Base-by-base conservation (phyloP, 345 rosid genomes). In the Geranium rotundifolium region DNA sequence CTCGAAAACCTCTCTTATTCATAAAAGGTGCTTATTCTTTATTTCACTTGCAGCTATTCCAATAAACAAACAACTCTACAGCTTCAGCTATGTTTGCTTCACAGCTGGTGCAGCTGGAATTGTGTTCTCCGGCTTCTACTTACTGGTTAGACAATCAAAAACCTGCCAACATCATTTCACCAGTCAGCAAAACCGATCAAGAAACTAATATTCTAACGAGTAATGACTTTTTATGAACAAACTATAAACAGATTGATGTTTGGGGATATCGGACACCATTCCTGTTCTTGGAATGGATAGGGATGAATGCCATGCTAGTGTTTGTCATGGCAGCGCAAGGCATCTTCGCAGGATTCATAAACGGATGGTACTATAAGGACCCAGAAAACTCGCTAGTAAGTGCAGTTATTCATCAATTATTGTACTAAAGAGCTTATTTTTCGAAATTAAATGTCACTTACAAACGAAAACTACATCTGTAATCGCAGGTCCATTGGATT, bases 301-400 rank as follows among this genome's bases (percentile, higher is more conserved):
- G 91, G 58, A 83, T 83, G 91, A 83, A 83, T 13, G 85, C 88
- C 1, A 83, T 83, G 91, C 75, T 86, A 41, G 80, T 86, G 17
- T 86, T 66, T 67, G 85, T 86, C 58, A 77, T 83, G 58, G 88
- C 84, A 13, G 91, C 88, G 7, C 84, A 81, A 66, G 86, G 82
- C 16, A 80, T 83, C 57, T 80, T 86, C 37, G 73, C 77, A 4
- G 86, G 79, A 19, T 83, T 86, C 60, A 57, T 86, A n/a, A 85
- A 85, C 55, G 86, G 88, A 20, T 80, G 88, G 91, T 85, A 74
- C 54, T 83, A 80, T 54, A 68, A 78, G 62, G 71, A 77, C 18
- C 59, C 67, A 1, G 69, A 81, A 57, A 71, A 75, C 60, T 81
- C 83, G 23, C 82, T 83, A 34, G 91, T 81, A 78, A 76, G 85